These are phyloP conservation scores for Phytophthora cryptogea DNA, from an alignment of 352 stramenopile species.

Conservation along the genomic window DNA sequence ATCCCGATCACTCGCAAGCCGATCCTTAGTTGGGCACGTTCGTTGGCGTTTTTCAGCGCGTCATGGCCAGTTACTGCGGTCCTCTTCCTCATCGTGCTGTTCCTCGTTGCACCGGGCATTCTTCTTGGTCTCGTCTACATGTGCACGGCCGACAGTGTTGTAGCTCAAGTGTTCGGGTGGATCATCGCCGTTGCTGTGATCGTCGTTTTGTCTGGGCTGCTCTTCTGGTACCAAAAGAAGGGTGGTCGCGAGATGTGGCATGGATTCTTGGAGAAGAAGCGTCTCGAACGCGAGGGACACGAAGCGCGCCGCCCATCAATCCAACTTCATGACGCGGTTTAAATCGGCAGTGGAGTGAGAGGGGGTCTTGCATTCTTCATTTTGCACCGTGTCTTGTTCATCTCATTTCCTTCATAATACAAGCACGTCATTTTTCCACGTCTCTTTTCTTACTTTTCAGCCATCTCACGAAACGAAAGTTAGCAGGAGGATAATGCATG, in stretches of 20 bases:
- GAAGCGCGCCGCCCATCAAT: conserved; percentile 1
- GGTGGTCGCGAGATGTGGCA: conserved; percentile 40
- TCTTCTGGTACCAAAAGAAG: conserved; percentile 43
- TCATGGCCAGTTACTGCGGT: conserved; percentile 50
- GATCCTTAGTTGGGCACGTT: conserved; percentile 63
- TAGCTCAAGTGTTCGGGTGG: conserved; percentile 32
- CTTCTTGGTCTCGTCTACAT: conserved; percentile 50
- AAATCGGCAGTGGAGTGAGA: conserved; percentile 14
- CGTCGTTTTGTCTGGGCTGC: conserved; percentile 11
- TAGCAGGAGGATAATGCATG: neutral
- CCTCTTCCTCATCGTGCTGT: conserved; percentile 45
- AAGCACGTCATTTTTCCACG: no score
- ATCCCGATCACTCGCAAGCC: conserved; percentile 83
- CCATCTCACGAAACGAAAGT: neutral
- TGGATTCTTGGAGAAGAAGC: conserved; percentile 42
- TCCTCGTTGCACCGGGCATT: conserved; percentile 45
- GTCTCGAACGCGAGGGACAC: conserved; percentile 30
- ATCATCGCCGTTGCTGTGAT: conserved; percentile 31
- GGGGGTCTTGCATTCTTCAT: neutral
- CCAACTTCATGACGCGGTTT: neutral
- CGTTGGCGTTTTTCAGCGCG: conserved; percentile 59
- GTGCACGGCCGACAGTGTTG: conserved; percentile 36
- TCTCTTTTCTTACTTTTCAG: no score
- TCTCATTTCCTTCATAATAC: neutral
- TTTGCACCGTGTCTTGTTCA: neutral